phyloP scores from a whole-genome alignment of 352 stramenopile genomes.

The Globisporangium irregulare region DNA sequence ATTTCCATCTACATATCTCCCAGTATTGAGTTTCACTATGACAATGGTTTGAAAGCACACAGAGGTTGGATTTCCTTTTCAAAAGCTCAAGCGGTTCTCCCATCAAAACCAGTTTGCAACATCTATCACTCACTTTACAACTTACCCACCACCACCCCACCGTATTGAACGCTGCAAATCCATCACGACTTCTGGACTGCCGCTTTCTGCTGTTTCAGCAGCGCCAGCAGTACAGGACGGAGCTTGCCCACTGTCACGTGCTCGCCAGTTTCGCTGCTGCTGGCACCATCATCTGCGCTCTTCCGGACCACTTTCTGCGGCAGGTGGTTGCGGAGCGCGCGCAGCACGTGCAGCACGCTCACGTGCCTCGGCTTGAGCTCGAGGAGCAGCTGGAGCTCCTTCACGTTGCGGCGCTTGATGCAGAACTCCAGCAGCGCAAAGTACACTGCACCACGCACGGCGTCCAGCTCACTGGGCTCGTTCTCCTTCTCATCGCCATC shows the following conservation, averaged over 20 bases:
- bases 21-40: background rate
- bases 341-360: constrained; percentile 53
- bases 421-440: constrained; percentile 70
- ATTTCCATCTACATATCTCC: constrained; percentile 1
- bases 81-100: background rate
- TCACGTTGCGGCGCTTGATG: constrained; percentile 37
- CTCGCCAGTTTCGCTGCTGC: background rate
- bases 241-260: constrained; percentile 47
- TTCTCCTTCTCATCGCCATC: constrained; percentile 17
- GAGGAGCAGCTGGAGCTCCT: constrained; percentile 48
- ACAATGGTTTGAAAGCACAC: background rate
- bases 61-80: background rate
- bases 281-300: background rate
- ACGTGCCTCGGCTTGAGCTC: constrained; percentile 53
- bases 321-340: constrained; percentile 38
- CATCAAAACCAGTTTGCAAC: background rate
- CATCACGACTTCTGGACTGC: background rate
- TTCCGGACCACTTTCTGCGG: constrained; percentile 17
- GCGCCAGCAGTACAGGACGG: constrained; percentile 34
- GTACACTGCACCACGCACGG: constrained; percentile 40
- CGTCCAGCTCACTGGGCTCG: background rate
- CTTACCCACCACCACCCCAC: background rate
- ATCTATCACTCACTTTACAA: background rate
- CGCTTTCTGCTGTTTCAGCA: constrained; percentile 36
- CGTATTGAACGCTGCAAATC: background rate